phyloP scores from a whole-genome alignment of 2,329 filamentous ascomycete species.

The Botrytis fabae region DNA sequence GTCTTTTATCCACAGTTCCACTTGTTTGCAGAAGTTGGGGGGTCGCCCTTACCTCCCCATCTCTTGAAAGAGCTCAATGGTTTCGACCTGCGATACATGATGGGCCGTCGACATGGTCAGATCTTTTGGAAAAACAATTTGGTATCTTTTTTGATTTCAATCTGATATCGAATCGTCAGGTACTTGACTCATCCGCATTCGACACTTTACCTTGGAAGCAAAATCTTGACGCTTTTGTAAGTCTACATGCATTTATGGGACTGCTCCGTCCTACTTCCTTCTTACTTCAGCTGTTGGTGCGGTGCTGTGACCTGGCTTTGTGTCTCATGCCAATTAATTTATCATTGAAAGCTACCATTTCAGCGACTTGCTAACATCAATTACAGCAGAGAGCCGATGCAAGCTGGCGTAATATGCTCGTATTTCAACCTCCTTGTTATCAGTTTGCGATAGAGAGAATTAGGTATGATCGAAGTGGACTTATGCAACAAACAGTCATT shows the following conservation, averaged over 20 bases:
- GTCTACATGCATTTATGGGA: not conserved
- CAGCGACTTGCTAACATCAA: not conserved
- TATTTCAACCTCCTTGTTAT: constrained; percentile 19
- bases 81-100: constrained; percentile 6
- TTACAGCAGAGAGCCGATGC: constrained; percentile 20
- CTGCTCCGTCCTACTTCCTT: not conserved
- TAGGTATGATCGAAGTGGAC: constrained; percentile 3
- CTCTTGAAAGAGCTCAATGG: constrained; percentile 9
- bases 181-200: constrained; percentile 2
- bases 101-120: constrained; percentile 13
- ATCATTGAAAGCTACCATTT: not conserved
- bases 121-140: constrained; percentile 10
- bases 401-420: constrained; percentile 21
- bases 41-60: constrained; percentile 13
- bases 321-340: not conserved
- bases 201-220: constrained; percentile 15
- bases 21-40: constrained; percentile 16
- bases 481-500: not conserved
- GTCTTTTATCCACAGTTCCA: not conserved
- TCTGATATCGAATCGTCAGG: not conserved
- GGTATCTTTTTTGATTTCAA: constrained; percentile 15
- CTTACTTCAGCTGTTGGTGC: not conserved
- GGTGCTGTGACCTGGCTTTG: not conserved
- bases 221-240: constrained; percentile 15
- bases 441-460: constrained; percentile 9